phyloP scores from a whole-genome alignment of 768 basidiomycete species.

The Lactifluus piperatus region DNA sequence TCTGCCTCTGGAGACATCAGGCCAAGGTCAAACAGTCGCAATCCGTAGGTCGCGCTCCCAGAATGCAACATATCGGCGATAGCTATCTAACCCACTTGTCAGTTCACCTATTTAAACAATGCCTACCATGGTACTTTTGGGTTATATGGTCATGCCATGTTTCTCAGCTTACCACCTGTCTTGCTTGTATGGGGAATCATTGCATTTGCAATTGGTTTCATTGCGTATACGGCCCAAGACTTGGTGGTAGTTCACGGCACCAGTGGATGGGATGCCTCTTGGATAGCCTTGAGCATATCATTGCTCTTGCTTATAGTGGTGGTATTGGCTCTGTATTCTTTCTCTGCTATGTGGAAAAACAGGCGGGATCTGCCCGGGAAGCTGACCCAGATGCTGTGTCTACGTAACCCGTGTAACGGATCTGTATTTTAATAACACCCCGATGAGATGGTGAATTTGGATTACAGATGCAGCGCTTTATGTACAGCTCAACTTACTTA shows the following conservation, averaged over 20 bases:
- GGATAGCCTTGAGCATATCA: conserved; percentile 35
- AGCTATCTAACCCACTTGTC: not conserved
- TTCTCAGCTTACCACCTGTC: conserved; percentile 44
- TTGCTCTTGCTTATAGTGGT: conserved; percentile 33
- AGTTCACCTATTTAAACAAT: conserved; percentile 51
- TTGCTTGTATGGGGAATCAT: conserved; percentile 49
- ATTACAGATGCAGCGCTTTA: not conserved
- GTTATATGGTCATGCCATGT: conserved; percentile 40
- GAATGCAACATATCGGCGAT: not conserved
- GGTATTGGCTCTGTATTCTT: conserved; percentile 36
- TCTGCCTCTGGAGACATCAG: conserved; percentile 50
- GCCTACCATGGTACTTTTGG: conserved; percentile 38
- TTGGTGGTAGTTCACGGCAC: conserved; percentile 21
- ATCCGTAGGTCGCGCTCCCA: conserved; percentile 28
- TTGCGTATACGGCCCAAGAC: conserved; percentile 37
- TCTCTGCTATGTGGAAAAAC: conserved; percentile 42
- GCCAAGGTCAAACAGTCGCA: conserved; percentile 36
- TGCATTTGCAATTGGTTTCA: conserved; percentile 37
- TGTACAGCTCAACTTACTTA: conserved; percentile 2
- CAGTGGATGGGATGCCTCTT: conserved; percentile 29
- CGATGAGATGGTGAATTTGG: not conserved
- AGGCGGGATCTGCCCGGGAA: not conserved
- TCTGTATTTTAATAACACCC: not conserved
- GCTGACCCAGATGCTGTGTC: not conserved
- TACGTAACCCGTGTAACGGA: not conserved